Conservation (phyloP, 805 yeast species). For the Peterozyma xylosa region DNA sequence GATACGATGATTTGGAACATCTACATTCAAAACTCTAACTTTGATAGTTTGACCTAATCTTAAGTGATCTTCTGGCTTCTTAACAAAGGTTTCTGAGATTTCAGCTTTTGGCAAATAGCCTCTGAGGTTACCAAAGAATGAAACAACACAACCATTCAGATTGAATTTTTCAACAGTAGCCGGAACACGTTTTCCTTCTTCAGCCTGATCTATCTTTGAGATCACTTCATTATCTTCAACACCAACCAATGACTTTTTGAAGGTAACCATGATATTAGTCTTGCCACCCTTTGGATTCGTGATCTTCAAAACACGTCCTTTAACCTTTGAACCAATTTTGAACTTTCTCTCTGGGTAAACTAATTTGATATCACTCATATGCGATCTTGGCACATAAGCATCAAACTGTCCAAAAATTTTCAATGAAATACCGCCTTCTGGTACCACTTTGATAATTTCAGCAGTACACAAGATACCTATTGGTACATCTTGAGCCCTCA, state of each 20-base stretch:
- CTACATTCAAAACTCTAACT: slow-evolving; percentile 57
- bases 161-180: slow-evolving; percentile 72
- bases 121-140: slow-evolving; percentile 70
- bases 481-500: slow-evolving; percentile 67
- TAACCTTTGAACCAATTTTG: slow-evolving; percentile 76
- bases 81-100: slow-evolving; percentile 82
- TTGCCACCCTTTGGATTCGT: slow-evolving; percentile 32
- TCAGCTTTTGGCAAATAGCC: slow-evolving; percentile 85
- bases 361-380: slow-evolving; percentile 78
- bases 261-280: slow-evolving; percentile 50
- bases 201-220: slow-evolving; percentile 28
- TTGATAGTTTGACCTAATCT: slow-evolving; percentile 77
- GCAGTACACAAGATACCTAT: slow-evolving; percentile 59
- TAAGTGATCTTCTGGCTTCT: slow-evolving; percentile 69
- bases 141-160: slow-evolving; percentile 73
- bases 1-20: slow-evolving; percentile 45
- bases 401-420: slow-evolving; percentile 59
- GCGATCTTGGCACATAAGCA: slow-evolving; percentile 67
- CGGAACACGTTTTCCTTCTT: slow-evolving; percentile 43
- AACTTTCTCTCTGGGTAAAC: slow-evolving; percentile 89
- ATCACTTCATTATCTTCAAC: slow-evolving; percentile 49
- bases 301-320: slow-evolving; percentile 59
- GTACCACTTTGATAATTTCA: slow-evolving; percentile 47
- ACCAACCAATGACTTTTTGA: slow-evolving; percentile 79
- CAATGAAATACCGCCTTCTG: slow-evolving; percentile 62